Evolutionary conservation across 108 stramenopile genomes (phyloP).

Genomic region (Schizochytrium sp.): DNA sequence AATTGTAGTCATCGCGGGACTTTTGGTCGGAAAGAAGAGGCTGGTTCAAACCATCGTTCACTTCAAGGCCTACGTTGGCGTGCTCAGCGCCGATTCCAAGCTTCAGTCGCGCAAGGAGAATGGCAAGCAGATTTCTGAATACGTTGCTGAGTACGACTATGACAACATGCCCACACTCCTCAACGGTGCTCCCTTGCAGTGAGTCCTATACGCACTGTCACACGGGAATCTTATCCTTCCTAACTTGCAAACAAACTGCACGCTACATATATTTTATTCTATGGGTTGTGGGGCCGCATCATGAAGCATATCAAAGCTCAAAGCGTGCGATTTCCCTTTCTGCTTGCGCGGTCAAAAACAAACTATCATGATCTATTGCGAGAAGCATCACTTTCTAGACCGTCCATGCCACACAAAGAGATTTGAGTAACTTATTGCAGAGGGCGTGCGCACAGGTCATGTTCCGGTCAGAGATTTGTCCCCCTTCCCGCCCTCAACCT

Average conservation of each 20-base stretch:
- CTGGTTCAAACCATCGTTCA: neutral
- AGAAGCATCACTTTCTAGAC: no score
- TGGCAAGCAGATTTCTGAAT: neutral
- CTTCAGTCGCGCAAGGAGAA: neutral
- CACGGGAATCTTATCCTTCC: neutral
- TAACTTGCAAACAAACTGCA: no score
- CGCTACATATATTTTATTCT: no score
- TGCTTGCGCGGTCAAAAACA: no score
- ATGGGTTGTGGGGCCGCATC: no score
- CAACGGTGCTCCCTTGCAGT: neutral
- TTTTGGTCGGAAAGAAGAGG: neutral
- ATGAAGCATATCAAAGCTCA: no score
- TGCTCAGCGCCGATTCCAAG: neutral
- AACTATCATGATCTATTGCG: no score
- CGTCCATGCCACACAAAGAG: no score
- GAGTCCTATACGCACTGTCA: neutral
- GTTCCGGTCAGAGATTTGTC: neutral
- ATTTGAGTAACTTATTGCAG: no score
- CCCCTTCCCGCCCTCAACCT: neutral
- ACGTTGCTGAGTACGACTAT: neutral
- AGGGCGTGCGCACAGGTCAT: no score
- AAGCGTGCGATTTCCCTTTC: no score
- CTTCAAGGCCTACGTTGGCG: neutral
- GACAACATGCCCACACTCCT: neutral
- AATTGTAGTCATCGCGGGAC: neutral